Percentiles rank a stretch among this genome's conserved stretches.
phyloP scores from a whole-genome alignment of 208 protist genomes.

The Leishmania tropica region DNA sequence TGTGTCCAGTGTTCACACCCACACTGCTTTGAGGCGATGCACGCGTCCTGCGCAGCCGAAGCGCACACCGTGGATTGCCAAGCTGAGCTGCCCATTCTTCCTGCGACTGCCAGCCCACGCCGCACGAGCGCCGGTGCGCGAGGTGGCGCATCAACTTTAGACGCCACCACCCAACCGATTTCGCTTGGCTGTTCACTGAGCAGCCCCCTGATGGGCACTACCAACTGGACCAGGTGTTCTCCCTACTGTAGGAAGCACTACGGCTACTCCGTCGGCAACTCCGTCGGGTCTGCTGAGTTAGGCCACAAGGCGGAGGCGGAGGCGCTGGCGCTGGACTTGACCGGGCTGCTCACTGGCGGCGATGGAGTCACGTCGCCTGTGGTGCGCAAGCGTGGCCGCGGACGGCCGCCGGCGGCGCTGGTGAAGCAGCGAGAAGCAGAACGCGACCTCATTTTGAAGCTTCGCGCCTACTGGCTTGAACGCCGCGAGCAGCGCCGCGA shows the following conservation, averaged over 20 bases:
- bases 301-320: slow-evolving; percentile 46
- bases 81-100: slow-evolving; percentile 3
- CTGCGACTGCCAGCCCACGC: not conserved
- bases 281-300: slow-evolving; percentile 37
- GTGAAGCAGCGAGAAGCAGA: slow-evolving; percentile 43
- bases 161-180: not conserved
- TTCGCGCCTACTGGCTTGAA: slow-evolving; percentile 71
- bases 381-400: slow-evolving; percentile 42
- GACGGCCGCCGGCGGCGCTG: slow-evolving; percentile 44
- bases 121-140: not conserved
- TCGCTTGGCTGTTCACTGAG: not conserved
- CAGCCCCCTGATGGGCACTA: not conserved
- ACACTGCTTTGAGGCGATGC: slow-evolving; percentile 71
- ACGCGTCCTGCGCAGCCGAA: slow-evolving; percentile 68
- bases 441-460: slow-evolving; percentile 27
- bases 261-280: slow-evolving; percentile 32
- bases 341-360: slow-evolving; percentile 35
- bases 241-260: slow-evolving; percentile 74
- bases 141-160: too few relatives aligned
- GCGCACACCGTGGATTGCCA: slow-evolving; percentile 64
- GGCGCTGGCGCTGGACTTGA: slow-evolving; percentile 47
- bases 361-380: slow-evolving; percentile 27
- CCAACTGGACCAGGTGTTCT: slow-evolving; percentile 52
- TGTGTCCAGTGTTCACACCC: slow-evolving; percentile 59
- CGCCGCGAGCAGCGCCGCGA: slow-evolving; percentile 40